These are phyloP conservation scores for Xylariomycetidae sp. DNA, from an alignment of 2,329 filamentous ascomycete species.

Conservation along the genomic window DNA sequence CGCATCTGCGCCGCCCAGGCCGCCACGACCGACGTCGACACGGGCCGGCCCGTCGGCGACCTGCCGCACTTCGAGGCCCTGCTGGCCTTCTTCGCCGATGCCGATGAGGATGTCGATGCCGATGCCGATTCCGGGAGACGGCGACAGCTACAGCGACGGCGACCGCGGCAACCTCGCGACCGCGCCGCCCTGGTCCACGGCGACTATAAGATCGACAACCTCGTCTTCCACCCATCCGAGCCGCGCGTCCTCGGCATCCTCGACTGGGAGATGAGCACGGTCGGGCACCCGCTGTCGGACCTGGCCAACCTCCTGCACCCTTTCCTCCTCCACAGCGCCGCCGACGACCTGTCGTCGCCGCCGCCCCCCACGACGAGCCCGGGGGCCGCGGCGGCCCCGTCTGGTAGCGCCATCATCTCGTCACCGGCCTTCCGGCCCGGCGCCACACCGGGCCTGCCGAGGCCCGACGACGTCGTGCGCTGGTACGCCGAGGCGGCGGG, in stretches of 20 bases:
- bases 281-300: conserved; percentile 93
- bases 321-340: conserved; percentile 23
- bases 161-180: conserved; percentile 67
- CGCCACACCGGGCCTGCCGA: conserved; percentile 53
- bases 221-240: conserved; percentile 86
- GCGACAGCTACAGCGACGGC: too few species aligned
- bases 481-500: conserved; percentile 68
- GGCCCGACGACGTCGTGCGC: conserved; percentile 46
- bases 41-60: conserved; percentile 68
- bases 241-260: conserved; percentile 86
- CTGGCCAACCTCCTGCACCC: conserved; percentile 70
- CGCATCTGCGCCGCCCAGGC: conserved; percentile 77
- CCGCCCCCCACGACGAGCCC: conserved; percentile 20
- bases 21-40: conserved; percentile 69
- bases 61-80: conserved; percentile 81
- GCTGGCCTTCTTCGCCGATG: conserved; percentile 70
- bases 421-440: conserved; percentile 55
- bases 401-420: conserved; percentile 22
- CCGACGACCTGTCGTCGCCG: conserved; percentile 26
- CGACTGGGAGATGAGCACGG: conserved; percentile 98
- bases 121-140: too few species aligned
- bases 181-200: conserved; percentile 80
- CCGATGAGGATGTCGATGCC: conserved; percentile 23
- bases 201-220: conserved; percentile 93
- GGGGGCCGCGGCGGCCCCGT: conserved; percentile 15